Percentiles rank a stretch among this genome's conserved stretches.
phyloP scores from a whole-genome alignment of 306 rosid genomes.

The Fagus sylvatica region DNA sequence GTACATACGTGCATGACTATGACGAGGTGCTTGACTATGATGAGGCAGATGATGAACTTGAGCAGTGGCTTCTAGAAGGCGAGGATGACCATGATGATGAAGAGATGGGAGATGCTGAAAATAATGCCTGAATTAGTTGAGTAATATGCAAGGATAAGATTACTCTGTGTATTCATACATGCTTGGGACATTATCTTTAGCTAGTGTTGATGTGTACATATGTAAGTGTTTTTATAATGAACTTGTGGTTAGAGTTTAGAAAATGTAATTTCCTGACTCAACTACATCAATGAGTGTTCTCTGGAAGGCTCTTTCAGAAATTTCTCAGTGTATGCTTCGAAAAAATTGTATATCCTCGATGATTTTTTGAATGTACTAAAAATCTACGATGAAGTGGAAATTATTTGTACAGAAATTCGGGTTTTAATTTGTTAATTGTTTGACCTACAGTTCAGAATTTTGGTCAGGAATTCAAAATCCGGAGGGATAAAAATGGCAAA shows the following conservation, averaged over 20 bases:
- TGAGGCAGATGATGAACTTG: slow-evolving; percentile 57
- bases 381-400: not conserved
- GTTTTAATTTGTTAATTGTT: not conserved
- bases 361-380: not conserved
- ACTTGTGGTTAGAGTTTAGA: not conserved
- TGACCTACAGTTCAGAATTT: not conserved
- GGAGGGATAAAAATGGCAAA: no score
- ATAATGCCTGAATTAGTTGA: slow-evolving; percentile 40
- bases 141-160: slow-evolving; percentile 11
- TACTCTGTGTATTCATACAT: slow-evolving; percentile 1
- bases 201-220: not conserved
- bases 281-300: not conserved
- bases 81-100: slow-evolving; percentile 59
- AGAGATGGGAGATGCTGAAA: slow-evolving; percentile 66
- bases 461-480: no score
- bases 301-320: not conserved
- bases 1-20: slow-evolving; percentile 54
- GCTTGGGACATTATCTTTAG: slow-evolving; percentile 18
- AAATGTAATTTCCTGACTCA: not conserved
- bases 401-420: not conserved
- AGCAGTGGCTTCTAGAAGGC: slow-evolving; percentile 76
- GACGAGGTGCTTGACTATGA: slow-evolving; percentile 45
- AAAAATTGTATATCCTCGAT: not conserved
- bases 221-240: not conserved
- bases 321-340: no score